These are phyloP conservation scores for Teunomyces funiuensis DNA, from an alignment of 805 yeast species.

Conservation along the genomic window DNA sequence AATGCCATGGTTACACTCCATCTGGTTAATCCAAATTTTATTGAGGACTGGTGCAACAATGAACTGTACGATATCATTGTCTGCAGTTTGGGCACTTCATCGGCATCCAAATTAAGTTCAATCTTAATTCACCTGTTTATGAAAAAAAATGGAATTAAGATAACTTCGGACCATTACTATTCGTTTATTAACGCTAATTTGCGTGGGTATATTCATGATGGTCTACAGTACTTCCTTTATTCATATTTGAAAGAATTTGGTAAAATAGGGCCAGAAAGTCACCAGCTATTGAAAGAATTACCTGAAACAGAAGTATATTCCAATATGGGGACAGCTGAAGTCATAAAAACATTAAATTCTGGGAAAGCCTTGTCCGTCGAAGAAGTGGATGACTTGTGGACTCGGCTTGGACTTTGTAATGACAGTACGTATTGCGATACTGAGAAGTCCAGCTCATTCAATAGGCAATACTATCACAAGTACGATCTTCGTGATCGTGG, in stretches of 20 bases:
- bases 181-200: conserved; percentile 24
- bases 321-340: conserved; percentile 12
- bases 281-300: conserved; percentile 13
- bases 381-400: conserved; percentile 17
- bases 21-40: conserved; percentile 14
- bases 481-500: conserved; percentile 27
- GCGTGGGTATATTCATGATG: conserved; percentile 23
- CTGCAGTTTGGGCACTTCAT: conserved; percentile 25
- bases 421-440: conserved; percentile 1
- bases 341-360: conserved; percentile 3
- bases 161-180: conserved; percentile 19
- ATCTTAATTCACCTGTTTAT: conserved; percentile 22
- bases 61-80: conserved; percentile 33
- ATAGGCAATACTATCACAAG: conserved; percentile 19
- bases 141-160: conserved; percentile 3
- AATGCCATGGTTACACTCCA: conserved; percentile 19
- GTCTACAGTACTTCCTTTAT: conserved; percentile 23
- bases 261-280: conserved; percentile 7
- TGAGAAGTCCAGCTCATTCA: conserved; percentile 8
- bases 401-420: conserved; percentile 9
- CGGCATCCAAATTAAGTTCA: conserved; percentile 29
- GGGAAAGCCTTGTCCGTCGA: neutral
- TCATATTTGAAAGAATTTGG: conserved; percentile 19
- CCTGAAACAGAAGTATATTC: conserved; percentile 13
- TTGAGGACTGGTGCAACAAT: conserved; percentile 24